Conservation (phyloP, 2,329 filamentous ascomycete species). For the Pezicula neosporulosa region DNA sequence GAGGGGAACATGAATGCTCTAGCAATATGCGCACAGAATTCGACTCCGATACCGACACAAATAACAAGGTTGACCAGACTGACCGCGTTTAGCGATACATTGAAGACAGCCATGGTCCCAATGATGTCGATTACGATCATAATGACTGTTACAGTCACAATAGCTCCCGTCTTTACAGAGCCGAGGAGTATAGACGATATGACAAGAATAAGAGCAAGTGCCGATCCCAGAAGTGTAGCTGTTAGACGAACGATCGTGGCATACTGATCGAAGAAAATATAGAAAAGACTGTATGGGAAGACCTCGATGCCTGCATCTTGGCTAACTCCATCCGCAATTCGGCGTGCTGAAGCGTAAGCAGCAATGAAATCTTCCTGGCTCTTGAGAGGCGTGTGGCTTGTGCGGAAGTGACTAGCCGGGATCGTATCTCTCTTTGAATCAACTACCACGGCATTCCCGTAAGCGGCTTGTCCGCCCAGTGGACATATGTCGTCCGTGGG, state of each 20-base stretch:
- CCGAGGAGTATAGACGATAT: constrained; percentile 80
- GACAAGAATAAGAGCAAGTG: constrained; percentile 79
- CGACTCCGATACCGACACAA: constrained; percentile 92
- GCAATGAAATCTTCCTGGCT: constrained; percentile 91
- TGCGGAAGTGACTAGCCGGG: constrained; percentile 86
- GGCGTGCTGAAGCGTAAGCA: constrained; percentile 83
- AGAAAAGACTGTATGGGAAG: constrained; percentile 96
- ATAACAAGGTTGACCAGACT: constrained; percentile 96
- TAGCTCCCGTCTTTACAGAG: constrained; percentile 73
- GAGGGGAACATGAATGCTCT: constrained; percentile 94
- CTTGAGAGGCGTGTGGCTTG: constrained; percentile 79
- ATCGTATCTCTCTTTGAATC: constrained; percentile 65
- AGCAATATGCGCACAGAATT: constrained; percentile 96
- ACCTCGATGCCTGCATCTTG: constrained; percentile 72
- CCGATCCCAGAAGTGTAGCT: constrained; percentile 74
- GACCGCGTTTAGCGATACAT: constrained; percentile 90
- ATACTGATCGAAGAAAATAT: constrained; percentile 99
- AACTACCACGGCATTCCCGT: constrained; percentile 79
- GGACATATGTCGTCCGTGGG: constrained; percentile 83
- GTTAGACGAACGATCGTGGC: constrained; percentile 79
- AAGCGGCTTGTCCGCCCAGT: constrained; percentile 82
- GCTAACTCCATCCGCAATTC: constrained; percentile 76
- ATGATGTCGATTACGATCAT: constrained; percentile 96
- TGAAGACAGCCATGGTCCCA: constrained; percentile 85
- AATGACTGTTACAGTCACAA: constrained; percentile 81